Conservation (phyloP, 345 rosid genomes). For the Clarkia xantiana region DNA sequence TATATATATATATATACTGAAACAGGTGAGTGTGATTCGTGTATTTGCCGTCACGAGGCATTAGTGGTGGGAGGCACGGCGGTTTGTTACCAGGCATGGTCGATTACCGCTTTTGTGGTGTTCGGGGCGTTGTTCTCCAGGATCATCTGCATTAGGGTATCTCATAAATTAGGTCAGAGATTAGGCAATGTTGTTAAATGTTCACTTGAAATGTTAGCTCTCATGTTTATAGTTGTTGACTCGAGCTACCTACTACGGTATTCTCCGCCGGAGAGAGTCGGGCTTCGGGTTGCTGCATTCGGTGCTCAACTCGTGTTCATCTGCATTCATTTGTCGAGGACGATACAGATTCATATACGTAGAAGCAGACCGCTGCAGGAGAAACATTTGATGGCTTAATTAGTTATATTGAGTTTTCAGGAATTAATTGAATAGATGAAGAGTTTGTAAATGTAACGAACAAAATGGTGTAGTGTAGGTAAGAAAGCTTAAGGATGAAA, state of each 20-base stretch:
- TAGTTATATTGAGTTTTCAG: too few relatives aligned
- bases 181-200: conserved; percentile 7
- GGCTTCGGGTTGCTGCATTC: conserved; percentile 19
- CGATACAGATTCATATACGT: conserved; percentile 6
- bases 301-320: conserved; percentile 39
- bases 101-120: conserved; percentile 40
- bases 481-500: too few relatives aligned
- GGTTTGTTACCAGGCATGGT: conserved; percentile 48
- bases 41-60: conserved; percentile 50
- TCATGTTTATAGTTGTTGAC: conserved; percentile 34
- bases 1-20: too few relatives aligned
- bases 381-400: background rate
- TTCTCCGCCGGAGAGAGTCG: conserved; percentile 28
- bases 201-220: conserved; percentile 27
- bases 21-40: conserved; percentile 27
- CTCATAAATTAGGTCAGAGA: conserved; percentile 7
- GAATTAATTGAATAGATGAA: too few relatives aligned
- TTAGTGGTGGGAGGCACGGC: conserved; percentile 59
- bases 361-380: conserved; percentile 3
- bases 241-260: conserved; percentile 26
- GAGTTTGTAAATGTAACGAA: too few relatives aligned
- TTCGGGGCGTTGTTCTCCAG: conserved; percentile 40
- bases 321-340: conserved; percentile 29
- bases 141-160: conserved; percentile 21
- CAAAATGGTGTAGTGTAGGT: too few relatives aligned